phyloP scores from a whole-genome alignment of 139 green algal genomes.

The Chlamydomonas sp. region DNA sequence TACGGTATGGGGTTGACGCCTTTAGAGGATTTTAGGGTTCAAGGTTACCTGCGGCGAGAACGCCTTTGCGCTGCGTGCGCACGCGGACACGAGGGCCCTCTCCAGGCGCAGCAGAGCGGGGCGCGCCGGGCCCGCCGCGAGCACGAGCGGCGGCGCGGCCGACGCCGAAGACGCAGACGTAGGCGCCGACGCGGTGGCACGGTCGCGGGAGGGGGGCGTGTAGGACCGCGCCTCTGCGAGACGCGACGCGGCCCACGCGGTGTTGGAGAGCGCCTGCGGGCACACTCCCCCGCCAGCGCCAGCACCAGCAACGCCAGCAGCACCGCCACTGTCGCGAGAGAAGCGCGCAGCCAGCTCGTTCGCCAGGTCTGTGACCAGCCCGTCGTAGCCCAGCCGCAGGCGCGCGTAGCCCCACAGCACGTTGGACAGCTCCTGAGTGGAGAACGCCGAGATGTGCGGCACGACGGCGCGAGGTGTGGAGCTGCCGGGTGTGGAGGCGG shows the following conservation, averaged over 20 bases:
- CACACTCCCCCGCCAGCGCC: not conserved
- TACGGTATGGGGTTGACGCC: too few species aligned
- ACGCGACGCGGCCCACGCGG: not conserved
- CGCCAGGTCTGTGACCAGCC: not conserved
- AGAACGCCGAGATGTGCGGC: too few species aligned
- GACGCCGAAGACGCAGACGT: too few species aligned
- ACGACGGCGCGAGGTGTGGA: too few species aligned
- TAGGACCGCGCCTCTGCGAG: not conserved
- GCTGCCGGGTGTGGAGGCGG: too few species aligned
- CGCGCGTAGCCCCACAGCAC: constrained; percentile 39
- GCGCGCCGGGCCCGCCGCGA: not conserved
- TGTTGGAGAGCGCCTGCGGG: constrained; percentile 1
- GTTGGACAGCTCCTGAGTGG: constrained; percentile 38
- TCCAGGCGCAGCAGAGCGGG: not conserved
- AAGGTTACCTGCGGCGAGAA: too few species aligned
- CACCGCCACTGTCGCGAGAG: not conserved
- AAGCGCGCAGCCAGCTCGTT: not conserved
- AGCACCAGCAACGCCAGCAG: not conserved
- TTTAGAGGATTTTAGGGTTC: too few species aligned
- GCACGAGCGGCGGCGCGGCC: not conserved
- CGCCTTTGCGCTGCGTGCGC: too few species aligned
- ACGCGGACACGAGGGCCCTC: not conserved
- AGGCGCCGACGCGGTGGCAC: too few species aligned
- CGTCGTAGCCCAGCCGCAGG: not conserved
- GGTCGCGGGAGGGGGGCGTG: too few species aligned